Evolutionary conservation across 2,329 filamentous ascomycete species (phyloP).

Genomic region (Ophiostoma perfectum): DNA sequence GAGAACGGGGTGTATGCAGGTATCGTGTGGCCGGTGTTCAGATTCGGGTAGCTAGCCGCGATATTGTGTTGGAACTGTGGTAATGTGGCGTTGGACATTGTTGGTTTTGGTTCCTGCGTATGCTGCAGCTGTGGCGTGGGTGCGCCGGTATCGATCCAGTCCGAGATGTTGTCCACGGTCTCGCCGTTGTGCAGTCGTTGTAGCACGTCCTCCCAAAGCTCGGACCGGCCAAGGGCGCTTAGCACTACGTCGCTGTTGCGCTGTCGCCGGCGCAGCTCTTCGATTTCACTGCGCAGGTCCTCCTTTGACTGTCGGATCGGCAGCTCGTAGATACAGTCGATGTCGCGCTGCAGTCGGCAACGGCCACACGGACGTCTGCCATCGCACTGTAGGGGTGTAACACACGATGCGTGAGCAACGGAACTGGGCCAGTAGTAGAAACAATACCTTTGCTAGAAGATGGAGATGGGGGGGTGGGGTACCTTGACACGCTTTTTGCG

Average conservation of each 20-base stretch:
- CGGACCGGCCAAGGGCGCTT: constrained; percentile 47
- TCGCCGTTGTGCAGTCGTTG: constrained; percentile 50
- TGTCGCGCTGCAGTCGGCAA: constrained; percentile 50
- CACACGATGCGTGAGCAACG: not conserved
- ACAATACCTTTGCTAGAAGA: not conserved
- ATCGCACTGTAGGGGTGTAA: constrained; percentile 46
- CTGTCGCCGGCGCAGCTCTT: constrained; percentile 50
- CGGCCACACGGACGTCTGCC: constrained; percentile 52
- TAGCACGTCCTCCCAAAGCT: constrained; percentile 51
- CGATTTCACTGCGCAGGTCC: constrained; percentile 55
- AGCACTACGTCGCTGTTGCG: constrained; percentile 52
- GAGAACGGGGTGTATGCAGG: constrained; percentile 34
- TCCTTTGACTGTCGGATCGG: constrained; percentile 61
- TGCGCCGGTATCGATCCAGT: constrained; percentile 43
- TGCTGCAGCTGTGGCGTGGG: constrained; percentile 21
- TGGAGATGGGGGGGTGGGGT: constrained; percentile 19
- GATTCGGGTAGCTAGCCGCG: constrained; percentile 28
- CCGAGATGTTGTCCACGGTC: constrained; percentile 50
- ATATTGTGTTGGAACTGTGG: constrained; percentile 27
- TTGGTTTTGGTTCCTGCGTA: constrained; percentile 11
- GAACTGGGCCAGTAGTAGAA: not conserved
- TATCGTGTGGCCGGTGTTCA: constrained; percentile 32
- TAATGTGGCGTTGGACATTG: constrained; percentile 26
- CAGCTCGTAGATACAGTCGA: constrained; percentile 56
- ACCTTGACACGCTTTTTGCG: constrained; percentile 59